phyloP scores from a whole-genome alignment of 352 stramenopile species.

The Phytophthora sp. region DNA sequence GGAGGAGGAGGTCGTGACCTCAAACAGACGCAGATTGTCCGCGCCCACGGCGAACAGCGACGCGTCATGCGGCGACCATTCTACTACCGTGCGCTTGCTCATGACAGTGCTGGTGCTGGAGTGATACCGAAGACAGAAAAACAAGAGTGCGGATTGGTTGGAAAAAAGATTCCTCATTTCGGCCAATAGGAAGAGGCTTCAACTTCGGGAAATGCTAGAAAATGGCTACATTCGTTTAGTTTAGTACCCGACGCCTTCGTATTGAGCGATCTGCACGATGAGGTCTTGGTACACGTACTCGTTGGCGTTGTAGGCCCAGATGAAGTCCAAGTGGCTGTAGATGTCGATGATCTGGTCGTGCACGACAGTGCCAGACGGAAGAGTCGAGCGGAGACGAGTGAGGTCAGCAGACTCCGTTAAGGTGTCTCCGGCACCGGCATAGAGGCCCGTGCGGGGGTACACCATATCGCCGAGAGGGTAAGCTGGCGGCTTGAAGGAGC shows the following conservation, averaged over 20 bases:
- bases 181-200: too few relatives aligned
- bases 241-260: constrained; percentile 43
- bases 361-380: constrained; percentile 45
- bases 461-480: constrained; percentile 38
- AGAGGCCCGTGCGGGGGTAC: constrained; percentile 20
- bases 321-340: constrained; percentile 61
- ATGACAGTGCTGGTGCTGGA: constrained; percentile 37
- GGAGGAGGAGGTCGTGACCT: constrained; percentile 53
- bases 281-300: constrained; percentile 51
- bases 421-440: constrained; percentile 35
- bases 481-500: constrained; percentile 40
- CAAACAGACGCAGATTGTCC: constrained; percentile 86
- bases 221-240: neutral
- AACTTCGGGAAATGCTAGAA: too few relatives aligned
- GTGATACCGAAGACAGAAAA: neutral
- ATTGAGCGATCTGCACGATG: constrained; percentile 42
- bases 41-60: constrained; percentile 83
- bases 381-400: constrained; percentile 33
- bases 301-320: constrained; percentile 48
- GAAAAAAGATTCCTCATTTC: constrained; percentile 11
- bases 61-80: constrained; percentile 86
- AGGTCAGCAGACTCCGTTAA: constrained; percentile 39
- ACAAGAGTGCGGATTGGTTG: constrained; percentile 18
- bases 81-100: constrained; percentile 82
- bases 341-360: constrained; percentile 39